Evolutionary conservation across 202 grass and related monocot species (phyloP), one percentile per base, ranked within the genome.

Genomic region (Setaria italica): DNA sequence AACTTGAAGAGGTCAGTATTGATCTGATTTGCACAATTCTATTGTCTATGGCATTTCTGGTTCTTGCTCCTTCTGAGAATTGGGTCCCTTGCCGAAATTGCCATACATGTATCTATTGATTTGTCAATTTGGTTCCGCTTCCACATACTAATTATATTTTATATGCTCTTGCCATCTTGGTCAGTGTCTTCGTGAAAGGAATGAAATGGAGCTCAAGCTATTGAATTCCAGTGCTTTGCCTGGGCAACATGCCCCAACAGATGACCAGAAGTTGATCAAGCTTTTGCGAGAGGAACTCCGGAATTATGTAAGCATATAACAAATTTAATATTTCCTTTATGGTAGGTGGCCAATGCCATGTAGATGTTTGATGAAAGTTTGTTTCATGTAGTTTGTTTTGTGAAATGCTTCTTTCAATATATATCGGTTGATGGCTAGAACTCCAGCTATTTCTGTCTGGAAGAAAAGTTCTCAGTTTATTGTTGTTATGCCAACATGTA

Each of bases 181-280:
- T 16, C 80, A 96, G 91, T 87, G 80, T 89, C 51, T 92, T 70
- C 53, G 6, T 3, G 84, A 94, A 86, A 94, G 92, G 79, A 92
- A 64, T 76, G 88, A 88, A 72, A 42, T 89, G 77, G 93, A 99
- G 63, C 58, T 87, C 65, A 89, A 84, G 43, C 64, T 90, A 43
- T 86, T 76, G 84, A 80, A 78, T 56, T 90, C 76, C 25, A 67
- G 74, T 85, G 66, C 80, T 78, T 81, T 88, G 50, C 79, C 84
- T 79, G 17, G 14, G 50, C 85, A 89, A 82, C 86, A 13, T 77
- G 82, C 70, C 81, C 82, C 85, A 75, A 84, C 90, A 58, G 90
- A 94, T 54, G 96, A 99, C 51, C 71, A 96, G 85, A 94, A 85
- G 47, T 89, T 94, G 80, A 91, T 99, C 82, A 91, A 85, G 74